Base-by-base conservation (phyloP, 495 filamentous ascomycete species). In the Collariella sp. region DNA sequence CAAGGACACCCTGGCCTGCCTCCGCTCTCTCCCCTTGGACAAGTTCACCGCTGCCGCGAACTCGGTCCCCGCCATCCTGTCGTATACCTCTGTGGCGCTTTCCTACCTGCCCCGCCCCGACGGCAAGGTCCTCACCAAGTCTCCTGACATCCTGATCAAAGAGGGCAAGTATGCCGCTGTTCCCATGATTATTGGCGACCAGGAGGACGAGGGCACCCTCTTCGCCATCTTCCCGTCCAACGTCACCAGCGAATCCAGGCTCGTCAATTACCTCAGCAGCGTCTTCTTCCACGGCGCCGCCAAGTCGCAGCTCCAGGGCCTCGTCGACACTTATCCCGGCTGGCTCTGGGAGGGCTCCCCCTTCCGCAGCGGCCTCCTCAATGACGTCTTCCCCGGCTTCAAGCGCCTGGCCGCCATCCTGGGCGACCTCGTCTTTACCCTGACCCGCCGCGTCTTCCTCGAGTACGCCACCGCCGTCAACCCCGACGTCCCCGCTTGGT, bases 381-480 rank as follows among this genome's bases (percentile, higher is more conserved):
- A 89, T 66, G 80, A 82, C 57, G 69, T 78, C 62, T 89, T 88
- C 58, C 84, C 86, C 0, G 76, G 85, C 60, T 88, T 81, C 74
- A 91, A 90, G 65, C 83, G 85, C 3, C 71, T 88, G 0, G 82
- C 86, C 1, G 85, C 86, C n/a, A 82, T 89, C 43, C 72, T 89
- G 0, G 86, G 86, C 23, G 85, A 89, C 56, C 61, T 83, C 1
- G 76, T 77, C 20, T 87, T 86, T 60, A 88, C 80, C 1, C 69
- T 87, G 1, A 79, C 77, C 1, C 78, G 85, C 0, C 77, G 85
- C 11, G 50, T 68, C 1, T 80, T 83, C 62, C 73, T 89, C 33
- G 62, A 73, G 9, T 33, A 46, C 1, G 62, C 76, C 2, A 43
- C 49, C 0, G 38, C 70, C 3, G 71, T 67, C 22, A 77, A 79